Evolutionary conservation across 176 grass and related monocot species (phyloP), one percentile per base, ranked within the genome.

Genomic region (Avena insularis): DNA sequence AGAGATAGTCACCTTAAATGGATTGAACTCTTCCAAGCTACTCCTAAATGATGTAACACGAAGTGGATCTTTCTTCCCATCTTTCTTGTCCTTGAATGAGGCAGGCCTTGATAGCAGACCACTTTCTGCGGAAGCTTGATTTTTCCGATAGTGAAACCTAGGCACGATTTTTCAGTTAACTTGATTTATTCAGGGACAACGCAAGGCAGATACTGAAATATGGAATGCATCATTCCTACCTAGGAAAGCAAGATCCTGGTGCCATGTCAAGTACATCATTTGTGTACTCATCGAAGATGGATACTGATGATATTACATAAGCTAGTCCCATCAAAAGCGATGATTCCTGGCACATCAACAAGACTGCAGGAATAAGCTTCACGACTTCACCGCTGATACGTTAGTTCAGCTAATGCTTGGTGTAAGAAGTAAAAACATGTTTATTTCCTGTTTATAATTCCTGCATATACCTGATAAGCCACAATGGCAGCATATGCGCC

Each of bases 201-300:
- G 13, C 36, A 81, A 76, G 36, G 20, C 70, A 3, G 55, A 33
- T 46, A 55, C 31, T 14, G 14, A 12, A 79, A 29, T 64, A 79
- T 8, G 49, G 33, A 56, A 57, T 83, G 69, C 29, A 85, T 71
- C 2, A 61, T 67, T 59, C 76, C 23, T 86, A 96, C 92, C 89
- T 94, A 48, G 94, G 97, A 91, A 96, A 99, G 78, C 97, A 99
- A 86, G 97, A 96, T 77, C 97, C 97, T 79, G 93, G 85, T 67
- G 92, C 90, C 97, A 99, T 94, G 87, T 91, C 97, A 85, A 99
- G 94, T 71, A 94, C 88, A 67, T 96, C 97, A 83, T 99, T 99
- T 83, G 92, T 96, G 78, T 99, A 99, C 83, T 94, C 97, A 81
- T 99, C 97, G 64, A 93, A 96, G 51, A 99, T 89, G 61, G 97